Evolutionary conservation across 176 grass and related monocot genomes (phyloP).

Genomic region (Triticum dicoccoides): DNA sequence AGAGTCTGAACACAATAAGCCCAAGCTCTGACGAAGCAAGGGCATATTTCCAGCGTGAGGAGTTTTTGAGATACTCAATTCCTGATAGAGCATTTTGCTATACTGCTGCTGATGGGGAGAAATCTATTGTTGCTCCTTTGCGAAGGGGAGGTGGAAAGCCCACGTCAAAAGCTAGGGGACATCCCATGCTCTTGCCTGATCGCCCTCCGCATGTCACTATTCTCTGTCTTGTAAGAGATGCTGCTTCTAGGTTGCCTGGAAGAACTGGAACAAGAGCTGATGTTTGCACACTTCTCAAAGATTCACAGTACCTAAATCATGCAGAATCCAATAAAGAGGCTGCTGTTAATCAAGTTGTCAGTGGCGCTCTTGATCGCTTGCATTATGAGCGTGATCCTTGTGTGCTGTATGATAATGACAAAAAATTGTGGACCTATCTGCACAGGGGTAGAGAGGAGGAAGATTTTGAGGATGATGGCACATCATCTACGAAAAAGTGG

Average conservation of each 20-base stretch:
- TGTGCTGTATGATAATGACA: conserved; percentile 94
- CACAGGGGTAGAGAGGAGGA: conserved; percentile 98
- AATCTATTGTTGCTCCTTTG: conserved; percentile 92
- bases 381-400: conserved; percentile 98
- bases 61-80: conserved; percentile 93
- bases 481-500: conserved; percentile 97
- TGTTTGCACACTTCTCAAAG: conserved; percentile 91
- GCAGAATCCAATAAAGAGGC: conserved; percentile 71
- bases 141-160: conserved; percentile 96
- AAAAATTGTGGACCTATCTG: conserved; percentile 97
- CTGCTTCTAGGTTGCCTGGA: conserved; percentile 85
- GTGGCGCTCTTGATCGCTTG: conserved; percentile 91
- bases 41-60: conserved; percentile 82
- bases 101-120: conserved; percentile 93
- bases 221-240: conserved; percentile 94
- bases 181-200: conserved; percentile 95
- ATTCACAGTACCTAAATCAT: conserved; percentile 93
- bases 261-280: conserved; percentile 97
- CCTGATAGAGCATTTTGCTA: conserved; percentile 98
- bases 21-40: conserved; percentile 84
- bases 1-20: conserved; percentile 94
- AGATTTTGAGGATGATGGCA: conserved; percentile 99
- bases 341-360: conserved; percentile 94
- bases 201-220: conserved; percentile 97
- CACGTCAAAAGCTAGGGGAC: conserved; percentile 95